These are phyloP conservation scores for Blastomyces percursus DNA, from an alignment of 2,329 filamentous ascomycete genomes.

Conservation along the genomic window DNA sequence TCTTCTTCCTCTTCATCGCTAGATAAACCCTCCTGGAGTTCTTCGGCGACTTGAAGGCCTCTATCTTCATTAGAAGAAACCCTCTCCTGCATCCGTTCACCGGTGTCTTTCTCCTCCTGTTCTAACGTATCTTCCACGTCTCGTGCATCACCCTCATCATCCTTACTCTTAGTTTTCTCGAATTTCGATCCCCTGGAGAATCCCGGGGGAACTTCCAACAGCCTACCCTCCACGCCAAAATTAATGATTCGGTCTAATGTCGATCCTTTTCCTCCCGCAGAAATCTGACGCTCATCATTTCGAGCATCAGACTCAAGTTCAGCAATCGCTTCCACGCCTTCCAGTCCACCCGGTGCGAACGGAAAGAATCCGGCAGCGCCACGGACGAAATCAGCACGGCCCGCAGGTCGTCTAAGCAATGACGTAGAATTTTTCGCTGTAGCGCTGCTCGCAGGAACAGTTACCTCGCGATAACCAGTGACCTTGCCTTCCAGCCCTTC, in stretches of 20 bases:
- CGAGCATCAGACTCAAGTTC: conserved; percentile 66
- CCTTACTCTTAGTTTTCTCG: conserved; percentile 46
- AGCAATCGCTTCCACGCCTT: conserved; percentile 74
- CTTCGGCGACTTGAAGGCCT: conserved; percentile 15
- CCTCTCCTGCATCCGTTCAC: conserved; percentile 37
- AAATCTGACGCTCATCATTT: conserved; percentile 39
- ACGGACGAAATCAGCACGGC: conserved; percentile 78
- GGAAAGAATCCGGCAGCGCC: conserved; percentile 90
- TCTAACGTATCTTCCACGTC: conserved; percentile 33
- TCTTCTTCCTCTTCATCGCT: conserved; percentile 39
- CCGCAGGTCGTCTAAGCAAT: conserved; percentile 71
- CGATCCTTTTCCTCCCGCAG: conserved; percentile 24
- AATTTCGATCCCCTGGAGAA: conserved; percentile 69
- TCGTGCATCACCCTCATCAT: conserved; percentile 59
- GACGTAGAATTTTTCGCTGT: conserved; percentile 95
- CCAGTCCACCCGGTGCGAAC: conserved; percentile 81
- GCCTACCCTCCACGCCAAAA: conserved; percentile 61
- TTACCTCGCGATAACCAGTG: conserved; percentile 88
- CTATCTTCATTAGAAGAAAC: conserved; percentile 24
- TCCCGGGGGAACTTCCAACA: conserved; percentile 74
- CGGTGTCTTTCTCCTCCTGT: conserved; percentile 33
- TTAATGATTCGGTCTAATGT: conserved; percentile 78
- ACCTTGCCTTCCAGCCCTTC: conserved; percentile 88
- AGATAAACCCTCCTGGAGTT: conserved; percentile 20
- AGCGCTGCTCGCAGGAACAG: conserved; percentile 74